These are phyloP conservation scores for Lactifluus piperatus DNA, from an alignment of 768 basidiomycete species.

Conservation along the genomic window DNA sequence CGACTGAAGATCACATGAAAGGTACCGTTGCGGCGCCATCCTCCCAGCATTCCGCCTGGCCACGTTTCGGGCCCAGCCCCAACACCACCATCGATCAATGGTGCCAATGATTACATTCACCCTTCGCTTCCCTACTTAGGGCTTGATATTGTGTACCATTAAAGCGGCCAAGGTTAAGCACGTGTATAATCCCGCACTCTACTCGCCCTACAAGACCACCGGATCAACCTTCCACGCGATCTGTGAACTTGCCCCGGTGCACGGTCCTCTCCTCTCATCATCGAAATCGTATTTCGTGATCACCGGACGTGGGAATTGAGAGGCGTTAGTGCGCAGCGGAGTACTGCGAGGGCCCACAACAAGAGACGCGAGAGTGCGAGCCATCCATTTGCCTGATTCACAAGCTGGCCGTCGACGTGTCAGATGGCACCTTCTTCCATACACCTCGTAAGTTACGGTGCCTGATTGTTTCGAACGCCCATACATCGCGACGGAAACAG, in stretches of 20 bases:
- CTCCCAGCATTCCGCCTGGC: slow-evolving; percentile 3
- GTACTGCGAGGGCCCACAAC: neutral
- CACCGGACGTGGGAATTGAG: neutral
- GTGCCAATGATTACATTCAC: neutral
- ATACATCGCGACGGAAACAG: neutral
- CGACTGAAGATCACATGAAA: slow-evolving; percentile 7
- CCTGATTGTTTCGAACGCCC: slow-evolving; percentile 1
- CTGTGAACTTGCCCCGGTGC: neutral
- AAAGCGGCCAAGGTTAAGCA: neutral
- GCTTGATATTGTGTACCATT: neutral
- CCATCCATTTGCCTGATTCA: neutral
- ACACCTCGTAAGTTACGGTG: neutral
- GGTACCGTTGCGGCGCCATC: neutral
- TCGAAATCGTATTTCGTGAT: neutral
- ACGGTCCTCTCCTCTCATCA: neutral
- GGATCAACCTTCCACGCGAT: neutral
- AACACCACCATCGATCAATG: neutral
- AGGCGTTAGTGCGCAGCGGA: neutral
- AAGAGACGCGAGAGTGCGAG: neutral
- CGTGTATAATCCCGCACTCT: neutral
- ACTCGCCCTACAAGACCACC: neutral
- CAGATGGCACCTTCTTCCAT: neutral
- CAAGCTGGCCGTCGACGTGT: neutral
- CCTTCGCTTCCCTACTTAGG: neutral
- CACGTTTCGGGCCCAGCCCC: neutral